phyloP scores from a whole-genome alignment of 1,284 basidiomycete genomes.

The Trichosporon coremiiforme region DNA sequence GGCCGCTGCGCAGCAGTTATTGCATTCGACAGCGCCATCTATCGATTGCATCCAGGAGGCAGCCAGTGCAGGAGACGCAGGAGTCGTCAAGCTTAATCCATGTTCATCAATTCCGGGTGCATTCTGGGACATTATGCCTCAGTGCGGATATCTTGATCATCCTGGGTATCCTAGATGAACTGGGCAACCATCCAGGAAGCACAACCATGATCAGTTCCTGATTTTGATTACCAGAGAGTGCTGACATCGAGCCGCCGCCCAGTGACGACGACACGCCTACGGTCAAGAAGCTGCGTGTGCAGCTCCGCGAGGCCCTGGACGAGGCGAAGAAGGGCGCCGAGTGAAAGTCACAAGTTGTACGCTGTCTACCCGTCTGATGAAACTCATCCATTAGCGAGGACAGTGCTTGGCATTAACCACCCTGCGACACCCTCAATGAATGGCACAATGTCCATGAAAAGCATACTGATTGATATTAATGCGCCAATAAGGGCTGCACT shows the following conservation, averaged over 20 bases:
- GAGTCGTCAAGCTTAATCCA: not conserved
- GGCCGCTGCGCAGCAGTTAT: not conserved
- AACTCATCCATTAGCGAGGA: not conserved
- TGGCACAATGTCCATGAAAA: too few relatives aligned
- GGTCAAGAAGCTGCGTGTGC: constrained; percentile 48
- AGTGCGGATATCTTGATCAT: too few relatives aligned
- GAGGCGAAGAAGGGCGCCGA: constrained; percentile 50
- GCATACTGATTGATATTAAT: too few relatives aligned
- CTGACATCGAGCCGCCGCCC: constrained; percentile 45
- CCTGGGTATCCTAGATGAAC: not conserved
- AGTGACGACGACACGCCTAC: constrained; percentile 43
- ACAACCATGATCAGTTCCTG: not conserved
- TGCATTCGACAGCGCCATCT: not conserved
- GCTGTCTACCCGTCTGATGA: not conserved
- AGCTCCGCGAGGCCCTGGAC: constrained; percentile 40
- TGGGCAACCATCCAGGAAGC: not conserved
- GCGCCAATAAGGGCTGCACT: too few relatives aligned
- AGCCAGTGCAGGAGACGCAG: too few relatives aligned
- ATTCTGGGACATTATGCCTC: not conserved
- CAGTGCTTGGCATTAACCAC: not conserved
- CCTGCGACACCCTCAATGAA: not conserved
- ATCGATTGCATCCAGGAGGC: not conserved
- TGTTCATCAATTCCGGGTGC: too few relatives aligned
- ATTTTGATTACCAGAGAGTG: too few relatives aligned
- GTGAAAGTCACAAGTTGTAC: constrained; percentile 20